phyloP scores from a whole-genome alignment of 805 yeast species.

The Wickerhamiella occidentalis region DNA sequence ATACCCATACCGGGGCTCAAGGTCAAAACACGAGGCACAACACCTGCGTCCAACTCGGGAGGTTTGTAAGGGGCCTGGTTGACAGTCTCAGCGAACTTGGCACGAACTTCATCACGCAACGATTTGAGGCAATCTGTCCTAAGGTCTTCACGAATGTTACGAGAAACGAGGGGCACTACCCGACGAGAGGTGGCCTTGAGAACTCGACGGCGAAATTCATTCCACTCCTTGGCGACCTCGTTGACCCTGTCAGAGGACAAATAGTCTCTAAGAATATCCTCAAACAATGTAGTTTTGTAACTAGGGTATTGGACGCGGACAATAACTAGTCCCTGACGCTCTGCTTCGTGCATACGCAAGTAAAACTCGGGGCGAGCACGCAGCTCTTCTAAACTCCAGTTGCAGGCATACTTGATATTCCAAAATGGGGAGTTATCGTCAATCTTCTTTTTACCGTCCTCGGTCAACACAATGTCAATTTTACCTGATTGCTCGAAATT shows the following conservation, averaged over 20 bases:
- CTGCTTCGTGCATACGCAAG: constrained; percentile 87
- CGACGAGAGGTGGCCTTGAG: constrained; percentile 56
- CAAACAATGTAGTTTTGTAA: constrained; percentile 31
- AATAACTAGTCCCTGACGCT: constrained; percentile 56
- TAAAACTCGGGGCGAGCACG: constrained; percentile 65
- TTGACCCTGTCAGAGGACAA: constrained; percentile 41
- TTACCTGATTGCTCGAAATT: constrained; percentile 47
- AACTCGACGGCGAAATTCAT: constrained; percentile 54
- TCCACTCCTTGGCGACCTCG: constrained; percentile 69
- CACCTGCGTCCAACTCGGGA: constrained; percentile 60
- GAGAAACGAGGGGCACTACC: constrained; percentile 52
- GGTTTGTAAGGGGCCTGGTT: constrained; percentile 95
- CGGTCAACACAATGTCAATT: constrained; percentile 66
- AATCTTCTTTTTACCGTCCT: constrained; percentile 67
- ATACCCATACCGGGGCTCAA: constrained; percentile 80
- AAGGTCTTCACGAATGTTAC: constrained; percentile 72
- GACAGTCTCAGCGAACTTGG: constrained; percentile 52
- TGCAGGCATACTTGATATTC: constrained; percentile 82
- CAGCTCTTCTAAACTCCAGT: constrained; percentile 67
- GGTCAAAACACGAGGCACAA: constrained; percentile 73
- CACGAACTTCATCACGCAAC: constrained; percentile 58
- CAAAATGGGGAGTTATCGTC: constrained; percentile 71
- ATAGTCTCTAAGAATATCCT: constrained; percentile 26
- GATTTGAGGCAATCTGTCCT: constrained; percentile 63
- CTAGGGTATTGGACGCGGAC: constrained; percentile 48